Evolutionary conservation across 768 basidiomycete genomes (phyloP).

Genomic region (Tulasnella sp.): DNA sequence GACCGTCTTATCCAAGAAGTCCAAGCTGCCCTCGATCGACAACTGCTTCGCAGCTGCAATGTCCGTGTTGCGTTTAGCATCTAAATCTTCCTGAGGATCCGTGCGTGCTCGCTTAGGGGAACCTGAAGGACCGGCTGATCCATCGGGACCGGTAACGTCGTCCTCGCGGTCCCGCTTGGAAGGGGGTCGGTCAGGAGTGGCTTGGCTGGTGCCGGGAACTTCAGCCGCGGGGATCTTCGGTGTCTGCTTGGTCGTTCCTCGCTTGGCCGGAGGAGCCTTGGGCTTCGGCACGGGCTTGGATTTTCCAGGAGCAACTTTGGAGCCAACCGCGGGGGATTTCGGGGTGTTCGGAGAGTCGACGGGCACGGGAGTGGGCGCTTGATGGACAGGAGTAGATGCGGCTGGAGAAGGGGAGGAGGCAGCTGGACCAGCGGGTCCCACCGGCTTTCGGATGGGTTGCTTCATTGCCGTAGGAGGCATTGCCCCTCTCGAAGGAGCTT

Average conservation of each 20-base stretch:
- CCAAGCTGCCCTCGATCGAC: not conserved
- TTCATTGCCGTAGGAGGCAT: not conserved
- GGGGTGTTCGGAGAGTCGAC: slow-evolving; percentile 7
- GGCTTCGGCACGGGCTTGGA: not conserved
- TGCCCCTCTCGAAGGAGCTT: not conserved
- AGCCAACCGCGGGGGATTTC: not conserved
- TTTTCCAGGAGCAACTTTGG: not conserved
- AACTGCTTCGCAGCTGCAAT: not conserved
- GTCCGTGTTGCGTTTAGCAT: slow-evolving; percentile 1
- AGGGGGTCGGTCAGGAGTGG: not conserved
- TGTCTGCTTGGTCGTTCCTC: not conserved
- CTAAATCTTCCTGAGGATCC: slow-evolving; percentile 7
- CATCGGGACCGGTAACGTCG: not conserved
- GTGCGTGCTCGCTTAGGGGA: not conserved
- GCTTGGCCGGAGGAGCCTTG: not conserved
- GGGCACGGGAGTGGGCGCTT: not conserved
- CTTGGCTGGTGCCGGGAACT: not conserved
- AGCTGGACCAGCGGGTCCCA: not conserved
- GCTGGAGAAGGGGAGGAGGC: not conserved
- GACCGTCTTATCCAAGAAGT: not conserved
- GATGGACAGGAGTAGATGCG: slow-evolving; percentile 6
- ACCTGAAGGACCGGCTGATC: not conserved
- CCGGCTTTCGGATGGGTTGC: not conserved
- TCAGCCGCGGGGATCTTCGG: not conserved
- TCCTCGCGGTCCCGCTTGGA: not conserved